A percentile compares a stretch with the other conserved stretches of the same genome.
Conservation (phyloP, 2,329 filamentous ascomycete species). For the Cadophora luteo-olivacea region DNA sequence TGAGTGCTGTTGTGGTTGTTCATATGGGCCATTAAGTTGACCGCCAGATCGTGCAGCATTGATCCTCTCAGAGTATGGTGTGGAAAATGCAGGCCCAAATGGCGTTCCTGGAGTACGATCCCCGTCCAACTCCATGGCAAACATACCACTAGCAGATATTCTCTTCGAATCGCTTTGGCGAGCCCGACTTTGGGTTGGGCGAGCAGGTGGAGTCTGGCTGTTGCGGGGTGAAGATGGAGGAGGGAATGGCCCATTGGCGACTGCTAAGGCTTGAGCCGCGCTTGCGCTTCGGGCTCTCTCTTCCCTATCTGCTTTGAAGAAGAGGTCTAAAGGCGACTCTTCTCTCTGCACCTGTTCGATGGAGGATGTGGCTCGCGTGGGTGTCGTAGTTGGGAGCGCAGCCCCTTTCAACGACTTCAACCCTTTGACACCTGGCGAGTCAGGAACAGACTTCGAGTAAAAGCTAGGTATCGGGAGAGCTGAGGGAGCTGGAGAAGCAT, state of each 20-base stretch:
- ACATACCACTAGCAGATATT: slow-evolving; percentile 60
- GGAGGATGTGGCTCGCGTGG: slow-evolving; percentile 55
- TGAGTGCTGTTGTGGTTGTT: slow-evolving; percentile 20
- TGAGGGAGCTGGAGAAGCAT: slow-evolving; percentile 90
- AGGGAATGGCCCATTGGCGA: slow-evolving; percentile 54
- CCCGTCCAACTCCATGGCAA: slow-evolving; percentile 72
- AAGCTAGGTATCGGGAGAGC: slow-evolving; percentile 91
- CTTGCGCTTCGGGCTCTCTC: slow-evolving; percentile 68
- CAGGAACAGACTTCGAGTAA: slow-evolving; percentile 75
- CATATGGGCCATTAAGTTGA: slow-evolving; percentile 25
- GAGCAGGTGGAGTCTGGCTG: slow-evolving; percentile 44
- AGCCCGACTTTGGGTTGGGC: slow-evolving; percentile 43
- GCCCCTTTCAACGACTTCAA: slow-evolving; percentile 52
- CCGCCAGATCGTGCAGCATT: slow-evolving; percentile 54
- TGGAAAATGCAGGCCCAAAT: slow-evolving; percentile 72
- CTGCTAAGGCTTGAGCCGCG: slow-evolving; percentile 52
- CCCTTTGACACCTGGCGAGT: slow-evolving; percentile 58
- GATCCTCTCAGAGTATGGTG: slow-evolving; percentile 67
- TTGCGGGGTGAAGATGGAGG: slow-evolving; percentile 53
- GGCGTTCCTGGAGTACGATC: slow-evolving; percentile 56
- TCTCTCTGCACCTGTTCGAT: slow-evolving; percentile 60
- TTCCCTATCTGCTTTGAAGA: slow-evolving; percentile 86
- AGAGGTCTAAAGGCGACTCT: slow-evolving; percentile 84
- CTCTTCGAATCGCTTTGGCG: slow-evolving; percentile 52
- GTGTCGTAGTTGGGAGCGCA: slow-evolving; percentile 46